Evolutionary conservation across 371 early-diverging fungal species (phyloP), one percentile per base, ranked within the genome.

Genomic region (Mortierella sp.): DNA sequence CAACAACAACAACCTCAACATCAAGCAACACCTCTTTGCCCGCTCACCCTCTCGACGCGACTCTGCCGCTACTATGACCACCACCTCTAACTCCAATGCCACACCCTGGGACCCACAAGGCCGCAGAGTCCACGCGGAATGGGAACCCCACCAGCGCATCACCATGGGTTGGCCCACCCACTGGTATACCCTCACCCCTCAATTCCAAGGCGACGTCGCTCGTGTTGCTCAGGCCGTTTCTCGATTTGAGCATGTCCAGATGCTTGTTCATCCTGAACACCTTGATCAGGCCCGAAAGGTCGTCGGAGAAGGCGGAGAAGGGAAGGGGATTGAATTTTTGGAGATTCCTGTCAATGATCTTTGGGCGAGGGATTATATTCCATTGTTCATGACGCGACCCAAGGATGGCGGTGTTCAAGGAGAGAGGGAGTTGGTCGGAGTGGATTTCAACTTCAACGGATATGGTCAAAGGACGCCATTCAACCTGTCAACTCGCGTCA

Each of bases 381-480:
- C 83, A 16, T 44, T 82, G 55, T 82, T 82, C 68, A 54, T 82
- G 57, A 72, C 31, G 14, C 60, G 60, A 14, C 60, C 60, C 60
- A 60, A 60, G 60, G 28, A 10, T 14, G 60, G 16, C 4, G 60
- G 14, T 13, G 9, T n/a, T 13, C 6, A 19, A 8, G n/a, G 58
- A 26, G 54, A 42, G 65, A 79, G 78, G 34, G 47, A 68, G 19
- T n/a, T 82, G 31, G 74, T 74, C 34, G 83, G 83, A 2, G 79
- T 78, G 44, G 48, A 78, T 52, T 79, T 47, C 48, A 82, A 82
- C 70, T 82, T 82, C 68, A 78, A 82, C 19, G 83, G 83, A 42
- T 82, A 73, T 73, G 83, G 83, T 34, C 34, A 58, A 6, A 79
- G 70, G 48, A 34, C 54, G 5, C 54, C 47, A n/a, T 44, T 70